phyloP scores from a whole-genome alignment of 2,329 filamentous ascomycete genomes.

The Claviceps sp. region DNA sequence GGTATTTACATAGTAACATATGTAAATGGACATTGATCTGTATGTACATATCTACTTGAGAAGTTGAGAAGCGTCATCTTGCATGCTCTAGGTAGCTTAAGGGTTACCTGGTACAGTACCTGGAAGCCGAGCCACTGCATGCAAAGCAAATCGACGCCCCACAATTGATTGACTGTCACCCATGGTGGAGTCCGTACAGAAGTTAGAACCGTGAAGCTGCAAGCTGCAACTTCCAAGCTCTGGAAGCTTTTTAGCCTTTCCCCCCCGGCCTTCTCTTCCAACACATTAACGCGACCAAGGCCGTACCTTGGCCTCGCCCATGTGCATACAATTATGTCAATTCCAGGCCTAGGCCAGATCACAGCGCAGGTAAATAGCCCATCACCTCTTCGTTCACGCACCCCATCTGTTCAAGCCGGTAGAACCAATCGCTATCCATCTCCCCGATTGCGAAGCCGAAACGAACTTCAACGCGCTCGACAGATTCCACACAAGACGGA shows the following conservation, averaged over 20 bases:
- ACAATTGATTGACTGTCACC: too few relatives aligned
- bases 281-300: neutral
- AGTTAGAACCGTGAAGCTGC: neutral
- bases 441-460: neutral
- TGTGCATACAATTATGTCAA: conserved; percentile 45
- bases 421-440: neutral
- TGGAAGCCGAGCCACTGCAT: too few relatives aligned
- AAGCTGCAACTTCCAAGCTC: neutral
- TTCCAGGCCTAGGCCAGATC: conserved; percentile 60
- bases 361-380: conserved; percentile 36
- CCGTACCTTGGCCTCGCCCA: conserved; percentile 10
- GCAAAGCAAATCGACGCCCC: too few relatives aligned
- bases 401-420: neutral
- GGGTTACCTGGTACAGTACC: too few relatives aligned
- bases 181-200: too few relatives aligned
- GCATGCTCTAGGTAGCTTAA: too few relatives aligned
- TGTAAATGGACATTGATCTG: too few relatives aligned
- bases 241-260: neutral
- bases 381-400: too few relatives aligned
- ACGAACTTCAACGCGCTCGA: neutral
- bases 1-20: too few relatives aligned
- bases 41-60: too few relatives aligned
- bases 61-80: too few relatives aligned
- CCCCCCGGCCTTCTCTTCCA: neutral
- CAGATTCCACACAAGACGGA: neutral